Evolutionary conservation across 116 monocot species (phyloP), one percentile per base, ranked within the genome.

Genomic region (Iris pallida): DNA sequence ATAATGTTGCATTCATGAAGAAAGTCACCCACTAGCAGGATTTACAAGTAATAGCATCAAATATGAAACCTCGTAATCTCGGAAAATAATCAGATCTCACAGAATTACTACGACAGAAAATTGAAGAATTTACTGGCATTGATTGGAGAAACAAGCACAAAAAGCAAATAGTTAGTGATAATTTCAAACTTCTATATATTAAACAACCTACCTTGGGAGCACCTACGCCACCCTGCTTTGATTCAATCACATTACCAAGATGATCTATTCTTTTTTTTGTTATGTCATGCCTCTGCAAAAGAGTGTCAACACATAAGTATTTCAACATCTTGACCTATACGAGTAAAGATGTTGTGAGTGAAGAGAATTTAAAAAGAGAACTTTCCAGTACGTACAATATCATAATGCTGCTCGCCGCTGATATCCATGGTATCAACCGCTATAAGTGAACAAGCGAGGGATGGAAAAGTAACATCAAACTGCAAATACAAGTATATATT

Each of bases 401-500:
- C 90, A 82, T 87, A 84, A 71, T 97, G 97, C 56, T 87, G 92
- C 71, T 97, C 97, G 13, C 97, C 97, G 70, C 97, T 97, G 72
- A 97, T 83, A 78, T 97, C 97, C 83, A 89, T 78, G 7, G 97
- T 82, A 73, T 97, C 97, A 57, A 97, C 87, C 72, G 87, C 87
- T 58, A 97, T 71, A 73, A 97, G 83, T 53, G 97, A 87, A 61
- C 97, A 97, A 75, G 97, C 85, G 62, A 97, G 69, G 30, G 81
- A 70, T 15, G 97, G 97, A 72, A 97, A 97, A 4, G 90, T 85
- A 7, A 97, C 69, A 82, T 97, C 97, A 89, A 97, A 97, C 97
- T 94, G 94, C 87, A 80, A 46, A 82, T 6, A 52, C 14, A 67
- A 67, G 17, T 54, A 53, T 19, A 42, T 12, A 41, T 47, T 49